A percentile compares a stretch with the other conserved stretches of the same genome.
These are phyloP conservation scores for Capsicum chinense DNA, from an alignment of 257 asterid species.

Conservation along the genomic window DNA sequence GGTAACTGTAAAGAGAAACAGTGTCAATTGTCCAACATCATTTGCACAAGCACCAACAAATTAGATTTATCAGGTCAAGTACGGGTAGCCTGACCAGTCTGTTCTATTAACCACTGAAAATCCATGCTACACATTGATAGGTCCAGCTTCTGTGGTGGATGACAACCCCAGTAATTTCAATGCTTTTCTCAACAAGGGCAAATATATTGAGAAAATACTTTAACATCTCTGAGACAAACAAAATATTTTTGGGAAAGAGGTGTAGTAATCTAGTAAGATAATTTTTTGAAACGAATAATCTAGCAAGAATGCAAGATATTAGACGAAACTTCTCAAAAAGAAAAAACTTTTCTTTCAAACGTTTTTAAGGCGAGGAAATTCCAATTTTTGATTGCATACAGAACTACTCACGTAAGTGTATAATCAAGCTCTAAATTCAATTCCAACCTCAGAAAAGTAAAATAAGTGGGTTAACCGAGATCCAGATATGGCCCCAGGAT, in stretches of 20 bases:
- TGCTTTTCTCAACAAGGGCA: neutral
- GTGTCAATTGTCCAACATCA: neutral
- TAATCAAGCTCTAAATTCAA: conserved; percentile 5
- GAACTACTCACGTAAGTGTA: neutral
- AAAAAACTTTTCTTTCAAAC: neutral
- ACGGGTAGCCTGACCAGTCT: conserved; percentile 8
- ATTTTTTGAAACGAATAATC: neutral
- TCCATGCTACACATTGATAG: neutral
- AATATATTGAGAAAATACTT: neutral
- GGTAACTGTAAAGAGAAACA: too few relatives aligned
- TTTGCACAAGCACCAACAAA: conserved; percentile 17
- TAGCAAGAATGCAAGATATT: neutral
- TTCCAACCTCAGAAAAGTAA: neutral
- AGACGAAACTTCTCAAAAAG: neutral
- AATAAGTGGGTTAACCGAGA: neutral
- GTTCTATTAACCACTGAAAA: neutral
- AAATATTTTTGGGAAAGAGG: neutral
- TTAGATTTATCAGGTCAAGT: conserved; percentile 13
- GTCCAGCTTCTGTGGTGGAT: neutral
- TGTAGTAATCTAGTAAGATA: neutral
- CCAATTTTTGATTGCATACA: neutral
- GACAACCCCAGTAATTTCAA: neutral
- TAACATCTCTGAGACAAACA: neutral
- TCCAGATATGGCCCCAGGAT: neutral
- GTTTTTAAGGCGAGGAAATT: neutral